Base-by-base conservation (phyloP, 345 rosid species). In the Arabidopsis suecica region DNA sequence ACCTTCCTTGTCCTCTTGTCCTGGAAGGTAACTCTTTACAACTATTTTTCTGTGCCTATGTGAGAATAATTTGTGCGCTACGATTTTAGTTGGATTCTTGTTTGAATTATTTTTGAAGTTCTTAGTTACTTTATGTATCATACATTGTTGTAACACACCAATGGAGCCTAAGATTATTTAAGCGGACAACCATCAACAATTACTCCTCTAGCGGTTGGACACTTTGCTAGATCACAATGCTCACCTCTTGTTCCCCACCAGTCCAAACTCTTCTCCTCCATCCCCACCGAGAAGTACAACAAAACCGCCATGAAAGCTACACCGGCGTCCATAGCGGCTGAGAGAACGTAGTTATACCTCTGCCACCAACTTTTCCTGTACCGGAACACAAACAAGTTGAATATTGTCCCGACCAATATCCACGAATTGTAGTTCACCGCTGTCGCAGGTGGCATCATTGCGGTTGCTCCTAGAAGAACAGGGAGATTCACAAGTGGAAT, bases 171-270 rank as follows among this genome's bases (percentile, higher is more conserved):
- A 38, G 7, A 47, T 79, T 73, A 88, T 38, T 58, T 77, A 37
- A 70, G 87, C n/a, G 96, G 91, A 76, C 95, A 91, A 56, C 85
- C 88, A 34, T 85, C 85, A 32, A 83, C 81, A 3, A 44, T 12
- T 40, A 88, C 84, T 55, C 94, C 96, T 71, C 79, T 84, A 78
- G 91, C 94, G 28, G 94, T 87, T 36, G 96, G 96, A 68, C 98
- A 93, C 47, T 64, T 57, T 33, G 91, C 97, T 51, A 93, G 79
- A 8, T 85, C 84, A 82, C 98, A 93, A 40, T 88, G 94, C 55
- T 93, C 90, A 37, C 97, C 97, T 7, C 67, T 47, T 16, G 91
- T 88, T 65, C 89, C 98, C 93, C 96, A 91, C 96, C 97, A 88
- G 9, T 44, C 65, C 67, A 91, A 22, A 36, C 77, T 71, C 71